Evolutionary conservation across 2,329 filamentous ascomycete species (phyloP), one percentile per base, ranked within the genome.

Genomic region (Cercospora zeina): DNA sequence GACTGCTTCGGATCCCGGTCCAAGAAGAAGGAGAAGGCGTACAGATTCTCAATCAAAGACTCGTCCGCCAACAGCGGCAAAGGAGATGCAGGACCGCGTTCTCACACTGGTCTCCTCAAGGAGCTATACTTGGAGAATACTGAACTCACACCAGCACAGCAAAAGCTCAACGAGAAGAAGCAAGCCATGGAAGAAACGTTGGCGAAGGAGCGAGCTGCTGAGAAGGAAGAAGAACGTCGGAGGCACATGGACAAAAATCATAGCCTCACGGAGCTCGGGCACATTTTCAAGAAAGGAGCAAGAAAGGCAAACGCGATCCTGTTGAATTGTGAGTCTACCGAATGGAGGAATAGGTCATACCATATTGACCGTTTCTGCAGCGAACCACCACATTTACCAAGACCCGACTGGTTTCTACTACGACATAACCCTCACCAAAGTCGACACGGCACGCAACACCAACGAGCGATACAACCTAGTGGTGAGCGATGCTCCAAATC

Each of bases 341-440:
- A 27, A 27, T 27, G 24, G 24, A 3, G 24, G 24, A 27, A 27
- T 27, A 27, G 24, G 34, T 37, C 45, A 24, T 30, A 33, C n/a
- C 27, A 7, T 14, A 57, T 60, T 68, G 37, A 62, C 57, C 19
- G 1, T 33, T 34, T 33, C 36, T 10, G 51, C 61, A 88, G 86
- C 80, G 34, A 77, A 85, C n/a, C 85, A 87, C 70, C 86, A 85
- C 63, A 74, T 89, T 63, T 91, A 89, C 74, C 76, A 75, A 16
- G 90, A 95, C 71, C 59, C 69, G 2, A 82, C 82, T 0, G 83
- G 81, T 53, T 90, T 91, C 72, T 74, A 78, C 3, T 91, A 91
- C 75, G 80, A 87, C 58, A 76, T 90, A 61, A 79, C 80, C 0
- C 76, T 95, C 13, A 81, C 81, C 2, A 83, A 88, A 31, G 72